phyloP scores from a whole-genome alignment of 352 stramenopile species.

The Phytopythium chamaehyphon region DNA sequence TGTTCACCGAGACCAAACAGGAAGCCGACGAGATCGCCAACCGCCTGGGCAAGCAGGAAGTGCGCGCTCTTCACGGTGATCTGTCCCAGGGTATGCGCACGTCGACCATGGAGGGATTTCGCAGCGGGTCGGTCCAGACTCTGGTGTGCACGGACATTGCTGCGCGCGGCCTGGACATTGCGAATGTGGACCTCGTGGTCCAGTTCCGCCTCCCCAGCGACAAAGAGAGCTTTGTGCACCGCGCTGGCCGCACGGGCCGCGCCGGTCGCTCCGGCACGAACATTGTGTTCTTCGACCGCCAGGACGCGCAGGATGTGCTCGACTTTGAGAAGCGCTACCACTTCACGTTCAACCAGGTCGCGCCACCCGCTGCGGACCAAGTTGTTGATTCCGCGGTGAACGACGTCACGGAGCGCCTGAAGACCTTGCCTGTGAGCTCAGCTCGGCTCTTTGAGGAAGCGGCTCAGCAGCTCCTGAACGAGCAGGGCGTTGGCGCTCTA shows the following conservation, averaged over 20 bases:
- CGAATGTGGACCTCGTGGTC: constrained; percentile 89
- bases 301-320: constrained; percentile 56
- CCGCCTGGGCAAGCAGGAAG: constrained; percentile 56
- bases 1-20: constrained; percentile 98
- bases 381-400: constrained; percentile 51
- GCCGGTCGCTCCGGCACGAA: constrained; percentile 79
- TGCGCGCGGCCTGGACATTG: constrained; percentile 87
- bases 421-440: constrained; percentile 37
- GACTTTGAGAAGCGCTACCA: constrained; percentile 80
- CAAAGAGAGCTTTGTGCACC: constrained; percentile 94
- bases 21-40: constrained; percentile 94
- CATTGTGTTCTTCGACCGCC: constrained; percentile 84
- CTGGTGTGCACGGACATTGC: constrained; percentile 90
- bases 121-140: constrained; percentile 91
- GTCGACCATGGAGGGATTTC: constrained; percentile 96
- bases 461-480: constrained; percentile 45
- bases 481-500: constrained; percentile 48
- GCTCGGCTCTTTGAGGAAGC: constrained; percentile 55
- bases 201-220: constrained; percentile 93
- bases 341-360: constrained; percentile 61
- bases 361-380: constrained; percentile 49
- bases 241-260: constrained; percentile 86
- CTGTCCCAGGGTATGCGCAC: constrained; percentile 86
- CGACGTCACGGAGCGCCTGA: constrained; percentile 52
- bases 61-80: constrained; percentile 69